A percentile compares a stretch with the other conserved stretches of the same genome.
These are phyloP conservation scores for Alternaria sp. DNA, from an alignment of 2,329 filamentous ascomycete species.

Conservation along the genomic window DNA sequence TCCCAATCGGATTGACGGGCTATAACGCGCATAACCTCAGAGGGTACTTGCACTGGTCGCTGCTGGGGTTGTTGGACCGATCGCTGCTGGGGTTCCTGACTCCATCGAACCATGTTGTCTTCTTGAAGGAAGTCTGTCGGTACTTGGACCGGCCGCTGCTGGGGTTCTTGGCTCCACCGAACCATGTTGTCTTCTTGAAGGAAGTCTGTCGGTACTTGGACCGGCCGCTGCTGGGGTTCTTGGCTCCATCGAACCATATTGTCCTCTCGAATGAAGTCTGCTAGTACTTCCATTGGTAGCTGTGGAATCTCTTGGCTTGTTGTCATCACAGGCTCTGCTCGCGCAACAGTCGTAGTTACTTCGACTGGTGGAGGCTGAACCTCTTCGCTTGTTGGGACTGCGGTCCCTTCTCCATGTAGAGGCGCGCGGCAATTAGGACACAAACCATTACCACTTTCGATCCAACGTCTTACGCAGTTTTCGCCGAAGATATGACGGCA, in stretches of 20 bases:
- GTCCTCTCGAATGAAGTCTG: background rate
- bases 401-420: background rate
- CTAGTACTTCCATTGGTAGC: background rate
- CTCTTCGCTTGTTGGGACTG: background rate
- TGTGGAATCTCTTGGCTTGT: background rate
- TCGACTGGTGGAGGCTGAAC: background rate
- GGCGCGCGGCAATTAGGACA: slow-evolving; percentile 4
- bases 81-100: background rate
- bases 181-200: background rate
- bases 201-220: background rate
- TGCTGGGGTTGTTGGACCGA: background rate
- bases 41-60: background rate
- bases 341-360: background rate
- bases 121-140: background rate
- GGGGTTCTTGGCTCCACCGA: background rate
- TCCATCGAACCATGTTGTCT: background rate
- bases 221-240: background rate
- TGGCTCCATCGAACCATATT: background rate
- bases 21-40: background rate
- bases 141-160: background rate
- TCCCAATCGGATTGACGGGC: background rate
- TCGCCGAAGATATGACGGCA: slow-evolving; percentile 4
- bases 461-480: background rate
- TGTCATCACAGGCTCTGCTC: background rate
- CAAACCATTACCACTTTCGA: background rate